Percentiles rank a stretch among this genome's conserved stretches.
phyloP scores from a whole-genome alignment of 2,329 filamentous ascomycete species.

The Trichocomaceae sp. region DNA sequence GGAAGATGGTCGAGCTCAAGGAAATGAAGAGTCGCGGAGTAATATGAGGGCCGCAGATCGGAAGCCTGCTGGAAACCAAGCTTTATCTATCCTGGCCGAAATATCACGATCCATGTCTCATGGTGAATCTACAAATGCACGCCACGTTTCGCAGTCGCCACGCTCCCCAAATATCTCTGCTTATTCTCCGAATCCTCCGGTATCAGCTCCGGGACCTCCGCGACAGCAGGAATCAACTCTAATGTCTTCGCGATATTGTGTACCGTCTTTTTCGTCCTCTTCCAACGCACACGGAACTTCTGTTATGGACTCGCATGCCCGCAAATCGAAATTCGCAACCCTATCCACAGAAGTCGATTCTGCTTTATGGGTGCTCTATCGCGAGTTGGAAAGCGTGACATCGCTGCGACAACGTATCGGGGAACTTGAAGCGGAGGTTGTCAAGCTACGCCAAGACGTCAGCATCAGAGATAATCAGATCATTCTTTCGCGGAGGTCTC shows the following conservation, averaged over 20 bases:
- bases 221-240: background rate
- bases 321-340: constrained; percentile 14
- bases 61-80: constrained; percentile 1
- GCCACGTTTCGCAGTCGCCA: background rate
- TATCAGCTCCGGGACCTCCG: background rate
- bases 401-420: constrained; percentile 13
- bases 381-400: constrained; percentile 13
- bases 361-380: constrained; percentile 14
- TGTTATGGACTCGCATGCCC: constrained; percentile 12
- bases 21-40: background rate
- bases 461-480: constrained; percentile 15
- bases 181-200: background rate
- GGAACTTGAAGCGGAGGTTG: constrained; percentile 13
- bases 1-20: background rate
- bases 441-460: constrained; percentile 14
- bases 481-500: constrained; percentile 12
- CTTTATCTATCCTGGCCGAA: constrained; percentile 11
- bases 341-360: constrained; percentile 14
- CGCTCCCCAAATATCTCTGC: background rate
- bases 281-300: constrained; percentile 2
- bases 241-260: background rate
- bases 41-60: background rate
- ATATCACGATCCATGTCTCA: constrained; percentile 12
- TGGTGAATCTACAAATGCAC: background rate
- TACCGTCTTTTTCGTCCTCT: background rate